Percentiles rank a stretch among this genome's conserved stretches.
Evolutionary conservation across 2,329 filamentous ascomycete species (phyloP).

Genomic region (Colletotrichum cuscutae): DNA sequence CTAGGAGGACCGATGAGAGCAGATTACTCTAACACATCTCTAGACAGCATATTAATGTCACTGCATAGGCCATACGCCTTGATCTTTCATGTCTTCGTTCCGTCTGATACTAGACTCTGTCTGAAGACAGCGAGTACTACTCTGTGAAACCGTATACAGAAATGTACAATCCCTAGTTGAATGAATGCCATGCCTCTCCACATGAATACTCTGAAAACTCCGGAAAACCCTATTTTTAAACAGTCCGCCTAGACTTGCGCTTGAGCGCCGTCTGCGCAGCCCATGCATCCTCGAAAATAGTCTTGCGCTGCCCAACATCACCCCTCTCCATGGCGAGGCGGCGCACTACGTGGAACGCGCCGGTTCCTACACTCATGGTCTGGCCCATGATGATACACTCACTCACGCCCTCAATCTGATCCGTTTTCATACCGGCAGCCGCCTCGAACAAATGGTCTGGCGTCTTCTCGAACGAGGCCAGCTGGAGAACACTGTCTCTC

Average conservation of each 20-base stretch:
- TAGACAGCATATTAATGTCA: neutral
- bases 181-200: conserved; percentile 15
- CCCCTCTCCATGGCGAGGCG: conserved; percentile 74
- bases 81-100: conserved; percentile 8
- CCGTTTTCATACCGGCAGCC: conserved; percentile 89
- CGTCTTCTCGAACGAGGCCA: conserved; percentile 98
- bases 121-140: conserved; percentile 2
- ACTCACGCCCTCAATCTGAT: conserved; percentile 90
- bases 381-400: conserved; percentile 99
- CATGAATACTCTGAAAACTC: neutral
- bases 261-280: conserved; percentile 43
- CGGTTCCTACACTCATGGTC: conserved; percentile 90
- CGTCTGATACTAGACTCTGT: neutral
- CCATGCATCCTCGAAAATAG: conserved; percentile 79
- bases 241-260: conserved; percentile 25
- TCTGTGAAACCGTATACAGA: conserved; percentile 9
- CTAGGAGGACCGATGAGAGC: neutral
- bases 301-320: conserved; percentile 68
- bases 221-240: neutral
- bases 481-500: conserved; percentile 91
- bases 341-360: conserved; percentile 89
- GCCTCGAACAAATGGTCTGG: conserved; percentile 97
- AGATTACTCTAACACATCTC: neutral
- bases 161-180: conserved; percentile 12
- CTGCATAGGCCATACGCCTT: neutral